These are phyloP conservation scores for Didymella pinodella DNA, from an alignment of 2,329 filamentous ascomycete species.

Conservation along the genomic window DNA sequence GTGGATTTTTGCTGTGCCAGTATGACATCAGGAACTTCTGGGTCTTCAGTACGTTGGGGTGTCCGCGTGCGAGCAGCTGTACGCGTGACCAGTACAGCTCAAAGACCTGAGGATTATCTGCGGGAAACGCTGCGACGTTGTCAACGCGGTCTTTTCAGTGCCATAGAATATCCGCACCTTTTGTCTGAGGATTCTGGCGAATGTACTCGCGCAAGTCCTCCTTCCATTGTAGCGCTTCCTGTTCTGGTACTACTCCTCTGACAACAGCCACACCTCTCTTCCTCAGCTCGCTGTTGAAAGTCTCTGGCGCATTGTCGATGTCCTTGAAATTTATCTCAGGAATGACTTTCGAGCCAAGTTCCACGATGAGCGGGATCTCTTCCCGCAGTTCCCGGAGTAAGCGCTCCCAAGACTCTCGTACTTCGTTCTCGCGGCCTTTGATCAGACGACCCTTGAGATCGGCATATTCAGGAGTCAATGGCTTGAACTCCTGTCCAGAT, in stretches of 20 bases:
- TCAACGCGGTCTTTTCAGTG: slow-evolving; percentile 14
- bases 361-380: slow-evolving; percentile 56
- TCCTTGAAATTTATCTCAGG: slow-evolving; percentile 59
- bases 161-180: slow-evolving; percentile 31
- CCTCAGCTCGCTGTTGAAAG: slow-evolving; percentile 65
- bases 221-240: slow-evolving; percentile 57
- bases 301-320: slow-evolving; percentile 57
- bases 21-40: slow-evolving; percentile 59
- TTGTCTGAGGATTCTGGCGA: slow-evolving; percentile 56
- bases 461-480: slow-evolving; percentile 57
- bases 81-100: slow-evolving; percentile 60
- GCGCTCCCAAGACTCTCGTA: slow-evolving; percentile 58
- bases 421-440: slow-evolving; percentile 56
- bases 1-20: slow-evolving; percentile 57
- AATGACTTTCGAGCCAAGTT: slow-evolving; percentile 53
- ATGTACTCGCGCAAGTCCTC: slow-evolving; percentile 56
- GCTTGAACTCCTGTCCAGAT: slow-evolving; percentile 56
- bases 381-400: slow-evolving; percentile 54
- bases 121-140: slow-evolving; percentile 53
- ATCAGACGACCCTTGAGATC: slow-evolving; percentile 56
- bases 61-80: slow-evolving; percentile 57
- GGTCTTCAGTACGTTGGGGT: slow-evolving; percentile 57
- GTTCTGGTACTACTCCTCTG: slow-evolving; percentile 54
- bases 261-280: slow-evolving; percentile 63
- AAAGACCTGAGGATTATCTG: slow-evolving; percentile 59